Percentiles rank a stretch among this genome's conserved stretches.
Evolutionary conservation across 2,329 filamentous ascomycete species (phyloP).

Genomic region (Dothideomycetidae sp.): DNA sequence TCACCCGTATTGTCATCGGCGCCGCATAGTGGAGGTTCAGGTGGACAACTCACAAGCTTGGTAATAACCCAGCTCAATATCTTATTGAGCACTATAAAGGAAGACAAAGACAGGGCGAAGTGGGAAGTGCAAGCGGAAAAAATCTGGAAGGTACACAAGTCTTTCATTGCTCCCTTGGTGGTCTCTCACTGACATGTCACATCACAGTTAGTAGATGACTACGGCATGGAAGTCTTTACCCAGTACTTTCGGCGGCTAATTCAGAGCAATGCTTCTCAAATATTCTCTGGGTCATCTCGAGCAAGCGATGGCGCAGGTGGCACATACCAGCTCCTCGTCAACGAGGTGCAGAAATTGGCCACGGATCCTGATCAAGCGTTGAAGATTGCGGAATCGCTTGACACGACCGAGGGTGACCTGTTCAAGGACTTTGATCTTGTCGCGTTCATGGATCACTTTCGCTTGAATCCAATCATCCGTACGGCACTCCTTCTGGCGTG

Average conservation of each 20-base stretch:
- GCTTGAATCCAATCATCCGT: conserved; percentile 76
- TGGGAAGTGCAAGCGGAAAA: conserved; percentile 86
- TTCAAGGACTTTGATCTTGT: conserved; percentile 95
- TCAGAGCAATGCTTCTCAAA: conserved; percentile 76
- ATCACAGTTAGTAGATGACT: conserved; percentile 76
- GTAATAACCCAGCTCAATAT: conserved; percentile 92
- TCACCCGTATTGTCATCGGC: conserved; percentile 32
- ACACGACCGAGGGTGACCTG: conserved; percentile 78
- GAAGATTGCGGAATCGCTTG: conserved; percentile 87
- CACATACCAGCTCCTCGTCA: conserved; percentile 68
- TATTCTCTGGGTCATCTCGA: conserved; percentile 57
- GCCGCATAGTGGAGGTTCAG: conserved; percentile 28
- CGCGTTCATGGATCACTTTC: conserved; percentile 91
- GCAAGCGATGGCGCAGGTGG: conserved; percentile 51
- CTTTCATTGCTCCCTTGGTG: no score
- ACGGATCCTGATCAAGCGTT: conserved; percentile 68
- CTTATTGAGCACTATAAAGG: conserved; percentile 83
- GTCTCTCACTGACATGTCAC: neutral
- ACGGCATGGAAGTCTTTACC: conserved; percentile 98
- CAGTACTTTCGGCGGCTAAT: conserved; percentile 92
- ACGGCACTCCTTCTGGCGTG: conserved; percentile 79
- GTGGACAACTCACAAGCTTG: conserved; percentile 61
- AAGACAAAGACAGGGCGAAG: conserved; percentile 82
- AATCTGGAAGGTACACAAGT: conserved; percentile 65
- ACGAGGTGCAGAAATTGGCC: conserved; percentile 75